A percentile compares a stretch with the other conserved stretches of the same genome.
phyloP scores from a whole-genome alignment of 2,329 filamentous ascomycete genomes.

The Rhinocladiella similis region DNA sequence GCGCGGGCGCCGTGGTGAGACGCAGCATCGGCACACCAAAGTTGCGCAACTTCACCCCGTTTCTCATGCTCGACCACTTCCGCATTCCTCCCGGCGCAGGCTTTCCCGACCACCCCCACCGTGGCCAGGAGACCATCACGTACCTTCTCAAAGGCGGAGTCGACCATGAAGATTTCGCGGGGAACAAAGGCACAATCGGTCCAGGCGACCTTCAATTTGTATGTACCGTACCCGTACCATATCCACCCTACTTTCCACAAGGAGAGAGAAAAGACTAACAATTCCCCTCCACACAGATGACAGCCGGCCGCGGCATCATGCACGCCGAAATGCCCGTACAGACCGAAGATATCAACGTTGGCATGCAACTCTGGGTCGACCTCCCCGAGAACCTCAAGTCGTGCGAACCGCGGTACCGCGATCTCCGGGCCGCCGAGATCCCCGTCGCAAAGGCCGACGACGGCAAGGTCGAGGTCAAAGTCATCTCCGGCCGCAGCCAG shows the following conservation, averaged over 20 bases:
- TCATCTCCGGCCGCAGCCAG: constrained; percentile 83
- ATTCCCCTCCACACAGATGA: constrained; percentile 59
- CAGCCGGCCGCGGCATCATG: constrained; percentile 84
- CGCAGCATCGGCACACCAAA: constrained; percentile 82
- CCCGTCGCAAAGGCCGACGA: constrained; percentile 70
- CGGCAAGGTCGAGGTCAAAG: constrained; percentile 76
- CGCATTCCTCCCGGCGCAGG: constrained; percentile 75
- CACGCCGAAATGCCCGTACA: constrained; percentile 93
- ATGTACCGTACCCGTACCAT: too few relatives aligned
- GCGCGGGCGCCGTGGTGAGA: constrained; percentile 81
- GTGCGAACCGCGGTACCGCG: constrained; percentile 90
- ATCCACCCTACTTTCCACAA: too few relatives aligned
- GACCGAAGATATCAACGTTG: constrained; percentile 78
- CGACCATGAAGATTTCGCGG: constrained; percentile 90
- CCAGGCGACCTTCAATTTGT: constrained; percentile 86
- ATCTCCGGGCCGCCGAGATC: constrained; percentile 77
- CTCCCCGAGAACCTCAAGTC: constrained; percentile 77
- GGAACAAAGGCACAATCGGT: constrained; percentile 78
- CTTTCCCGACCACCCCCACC: constrained; percentile 82
- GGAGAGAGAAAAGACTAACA: too few relatives aligned
- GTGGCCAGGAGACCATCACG: constrained; percentile 86
- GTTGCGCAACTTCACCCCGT: constrained; percentile 84
- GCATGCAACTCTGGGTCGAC: constrained; percentile 95
- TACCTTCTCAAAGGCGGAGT: constrained; percentile 84
- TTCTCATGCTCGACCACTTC: constrained; percentile 97